Percentiles rank a stretch among this genome's conserved stretches.
These are phyloP conservation scores for Neonectria punicea DNA, from an alignment of 2,329 filamentous ascomycete genomes.

Conservation along the genomic window DNA sequence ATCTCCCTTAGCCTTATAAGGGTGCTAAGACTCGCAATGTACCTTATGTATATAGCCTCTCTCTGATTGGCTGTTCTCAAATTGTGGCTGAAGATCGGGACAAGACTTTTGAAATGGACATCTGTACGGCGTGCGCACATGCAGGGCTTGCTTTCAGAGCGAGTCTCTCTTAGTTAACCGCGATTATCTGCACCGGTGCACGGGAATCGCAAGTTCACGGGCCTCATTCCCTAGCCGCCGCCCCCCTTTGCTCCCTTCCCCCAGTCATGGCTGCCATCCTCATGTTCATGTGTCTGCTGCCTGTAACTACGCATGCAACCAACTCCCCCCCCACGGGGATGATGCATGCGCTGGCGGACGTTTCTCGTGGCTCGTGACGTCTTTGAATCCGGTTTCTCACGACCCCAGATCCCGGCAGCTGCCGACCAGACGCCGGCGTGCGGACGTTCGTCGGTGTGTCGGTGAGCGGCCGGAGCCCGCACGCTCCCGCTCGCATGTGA, in stretches of 20 bases:
- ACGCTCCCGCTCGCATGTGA: slow-evolving; percentile 23
- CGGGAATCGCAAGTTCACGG: slow-evolving; percentile 26
- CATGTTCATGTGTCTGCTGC: slow-evolving; percentile 16
- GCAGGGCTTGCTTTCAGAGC: background rate
- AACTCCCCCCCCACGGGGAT: slow-evolving; percentile 11
- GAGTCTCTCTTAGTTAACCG: slow-evolving; percentile 2
- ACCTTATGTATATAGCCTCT: too few relatives aligned
- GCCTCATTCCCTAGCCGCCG: slow-evolving; percentile 16
- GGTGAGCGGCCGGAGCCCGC: slow-evolving; percentile 22
- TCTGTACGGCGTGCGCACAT: background rate
- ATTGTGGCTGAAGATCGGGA: too few relatives aligned
- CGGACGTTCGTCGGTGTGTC: slow-evolving; percentile 26
- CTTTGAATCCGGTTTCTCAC: slow-evolving; percentile 37
- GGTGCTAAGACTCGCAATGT: too few relatives aligned
- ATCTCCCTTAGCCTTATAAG: too few relatives aligned
- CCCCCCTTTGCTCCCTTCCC: slow-evolving; percentile 18
- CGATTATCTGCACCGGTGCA: slow-evolving; percentile 30
- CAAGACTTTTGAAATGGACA: too few relatives aligned
- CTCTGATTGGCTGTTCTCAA: too few relatives aligned
- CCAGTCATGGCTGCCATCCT: slow-evolving; percentile 16
- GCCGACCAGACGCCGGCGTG: slow-evolving; percentile 12
- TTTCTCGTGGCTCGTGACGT: slow-evolving; percentile 16
- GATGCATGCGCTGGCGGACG: slow-evolving; percentile 9
- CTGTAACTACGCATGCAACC: background rate
- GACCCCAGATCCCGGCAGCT: slow-evolving; percentile 25